Evolutionary conservation across 2,329 filamentous ascomycete genomes (phyloP), one percentile per base, ranked within the genome.

Genomic region (Elsinoe perseae): DNA sequence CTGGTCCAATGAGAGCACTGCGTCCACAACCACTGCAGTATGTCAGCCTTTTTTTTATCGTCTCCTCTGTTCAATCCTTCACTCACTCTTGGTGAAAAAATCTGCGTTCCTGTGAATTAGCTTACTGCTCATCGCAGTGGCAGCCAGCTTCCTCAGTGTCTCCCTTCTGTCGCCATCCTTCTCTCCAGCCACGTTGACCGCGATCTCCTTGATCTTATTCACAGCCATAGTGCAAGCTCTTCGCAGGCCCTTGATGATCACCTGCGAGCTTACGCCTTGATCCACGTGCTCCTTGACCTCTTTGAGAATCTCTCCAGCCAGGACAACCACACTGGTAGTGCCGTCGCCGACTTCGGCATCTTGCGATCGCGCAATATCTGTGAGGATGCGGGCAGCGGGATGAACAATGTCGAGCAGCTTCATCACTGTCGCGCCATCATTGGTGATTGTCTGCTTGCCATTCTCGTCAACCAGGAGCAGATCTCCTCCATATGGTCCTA

Each of bases 351-450:
- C 93, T 79, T 98, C 93, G 64, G 93, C 93, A 73, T 98, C 93
- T 85, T 98, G 93, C 70, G 92, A 97, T 75, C 93, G 86, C 62
- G 93, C 92, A 69, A 98, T 98, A 71, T 98, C 93, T 72, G 93
- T 95, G 68, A 98, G 87, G 72, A 98, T 93, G 72, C 91, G 86
- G 66, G 93, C 93, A 64, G 93, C 93, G 64, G 93, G 93, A 77
- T 98, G 93, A 61, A 98, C 89, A 67, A 98, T 97, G 71, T 98
- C 93, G 70, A 98, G 87, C 56, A 98, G 87, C 89, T 96, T 97
- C 93, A 98, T 98, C 60, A 97, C 93, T 52, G 93, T 98, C 50
- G 93, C 93, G 69, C 93, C 93, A 77, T 98, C 93, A 75, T 98
- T 98, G 66, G 93, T 98, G 70, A 98, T 97, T 56, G 93, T 98